Evolutionary conservation across 2,329 filamentous ascomycete species (phyloP).

Genomic region (Pseudocercospora fijiensis): DNA sequence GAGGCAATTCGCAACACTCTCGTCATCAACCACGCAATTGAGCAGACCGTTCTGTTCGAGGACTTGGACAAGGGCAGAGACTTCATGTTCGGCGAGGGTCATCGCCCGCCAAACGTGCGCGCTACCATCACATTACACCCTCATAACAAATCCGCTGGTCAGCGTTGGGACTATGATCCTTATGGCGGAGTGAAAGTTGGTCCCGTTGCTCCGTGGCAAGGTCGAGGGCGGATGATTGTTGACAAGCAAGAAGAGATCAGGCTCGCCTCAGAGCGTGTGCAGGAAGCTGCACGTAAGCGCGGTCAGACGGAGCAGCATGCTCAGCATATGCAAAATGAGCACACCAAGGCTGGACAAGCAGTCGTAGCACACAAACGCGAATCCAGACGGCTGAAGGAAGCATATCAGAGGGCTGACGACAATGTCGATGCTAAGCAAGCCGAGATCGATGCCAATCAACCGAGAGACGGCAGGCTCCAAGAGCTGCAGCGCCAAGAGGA

Average conservation of each 20-base stretch:
- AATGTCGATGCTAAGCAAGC: constrained; percentile 66
- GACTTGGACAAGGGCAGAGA: constrained; percentile 64
- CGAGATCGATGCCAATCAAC: constrained; percentile 56
- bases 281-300: constrained; percentile 48
- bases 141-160: constrained; percentile 57
- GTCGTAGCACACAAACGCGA: constrained; percentile 52
- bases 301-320: constrained; percentile 53
- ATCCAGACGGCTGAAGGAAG: constrained; percentile 53
- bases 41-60: constrained; percentile 78
- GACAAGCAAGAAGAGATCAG: constrained; percentile 35
- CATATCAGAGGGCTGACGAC: constrained; percentile 61
- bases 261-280: constrained; percentile 45
- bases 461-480: constrained; percentile 60
- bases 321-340: constrained; percentile 49
- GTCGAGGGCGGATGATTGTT: constrained; percentile 58
- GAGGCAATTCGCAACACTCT: constrained; percentile 74
- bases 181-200: constrained; percentile 52
- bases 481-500: constrained; percentile 52
- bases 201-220: constrained; percentile 54
- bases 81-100: constrained; percentile 62
- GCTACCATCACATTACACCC: constrained; percentile 67
- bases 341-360: constrained; percentile 52
- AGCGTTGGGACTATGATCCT: constrained; percentile 54
- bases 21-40: constrained; percentile 78
- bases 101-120: constrained; percentile 64